phyloP scores from a whole-genome alignment of 2,329 filamentous ascomycete species.

The Capronia coronata region DNA sequence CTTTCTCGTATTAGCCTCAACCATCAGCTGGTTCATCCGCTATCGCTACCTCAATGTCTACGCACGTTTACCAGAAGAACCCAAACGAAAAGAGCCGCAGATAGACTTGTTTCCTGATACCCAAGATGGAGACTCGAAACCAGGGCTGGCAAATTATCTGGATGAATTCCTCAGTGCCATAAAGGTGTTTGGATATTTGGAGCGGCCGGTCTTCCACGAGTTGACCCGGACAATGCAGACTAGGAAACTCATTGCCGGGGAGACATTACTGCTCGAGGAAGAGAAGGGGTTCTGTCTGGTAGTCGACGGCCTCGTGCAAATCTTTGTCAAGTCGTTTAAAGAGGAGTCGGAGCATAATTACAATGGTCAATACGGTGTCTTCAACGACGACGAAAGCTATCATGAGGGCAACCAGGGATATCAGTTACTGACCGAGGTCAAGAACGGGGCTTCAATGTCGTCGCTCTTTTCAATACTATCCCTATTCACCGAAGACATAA shows the following conservation, averaged over 20 bases:
- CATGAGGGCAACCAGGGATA: constrained; percentile 71
- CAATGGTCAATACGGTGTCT: constrained; percentile 45
- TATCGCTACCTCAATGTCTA: constrained; percentile 98
- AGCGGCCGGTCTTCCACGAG: constrained; percentile 95
- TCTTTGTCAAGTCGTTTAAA: constrained; percentile 87
- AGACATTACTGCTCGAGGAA: constrained; percentile 90
- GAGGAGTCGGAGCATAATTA: constrained; percentile 36
- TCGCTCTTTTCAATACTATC: constrained; percentile 96
- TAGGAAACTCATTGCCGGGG: constrained; percentile 86
- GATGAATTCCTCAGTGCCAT: constrained; percentile 98
- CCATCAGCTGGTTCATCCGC: constrained; percentile 83
- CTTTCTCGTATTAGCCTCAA: constrained; percentile 68
- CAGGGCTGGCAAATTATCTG: constrained; percentile 88
- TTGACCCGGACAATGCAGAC: constrained; percentile 98
- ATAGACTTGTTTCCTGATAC: constrained; percentile 92
- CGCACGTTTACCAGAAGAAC: constrained; percentile 83
- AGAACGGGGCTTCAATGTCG: constrained; percentile 97
- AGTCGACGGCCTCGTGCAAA: constrained; percentile 91
- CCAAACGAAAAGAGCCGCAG: constrained; percentile 90
- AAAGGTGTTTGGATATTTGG: constrained; percentile 96
- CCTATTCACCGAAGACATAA: constrained; percentile 91
- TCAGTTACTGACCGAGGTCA: constrained; percentile 91
- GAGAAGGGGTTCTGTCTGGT: constrained; percentile 98
- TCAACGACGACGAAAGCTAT: constrained; percentile 60
- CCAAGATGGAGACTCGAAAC: constrained; percentile 82